Evolutionary conservation across 768 basidiomycete species (phyloP).

Genomic region (Panaeolus papilionaceus): DNA sequence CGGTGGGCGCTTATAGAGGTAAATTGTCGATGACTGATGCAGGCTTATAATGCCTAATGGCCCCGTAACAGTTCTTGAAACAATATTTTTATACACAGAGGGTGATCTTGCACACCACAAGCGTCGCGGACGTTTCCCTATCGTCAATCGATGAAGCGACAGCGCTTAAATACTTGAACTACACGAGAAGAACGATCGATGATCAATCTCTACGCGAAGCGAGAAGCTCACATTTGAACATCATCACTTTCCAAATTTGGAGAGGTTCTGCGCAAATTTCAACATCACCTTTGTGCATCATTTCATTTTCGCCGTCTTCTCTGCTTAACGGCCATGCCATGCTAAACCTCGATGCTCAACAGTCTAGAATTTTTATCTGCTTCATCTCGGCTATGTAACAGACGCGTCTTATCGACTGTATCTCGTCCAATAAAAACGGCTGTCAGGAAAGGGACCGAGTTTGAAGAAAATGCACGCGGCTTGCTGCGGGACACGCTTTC

Average conservation of each 20-base stretch:
- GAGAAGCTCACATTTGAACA: background rate
- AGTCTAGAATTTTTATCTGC: background rate
- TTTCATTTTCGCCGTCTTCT: background rate
- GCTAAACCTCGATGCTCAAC: background rate
- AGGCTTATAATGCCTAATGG: too few relatives aligned
- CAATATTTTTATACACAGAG: too few relatives aligned
- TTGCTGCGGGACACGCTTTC: conserved; percentile 70
- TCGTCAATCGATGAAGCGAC: background rate
- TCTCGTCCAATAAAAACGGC: conserved; percentile 40
- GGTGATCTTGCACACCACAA: too few relatives aligned
- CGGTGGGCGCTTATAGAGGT: too few relatives aligned
- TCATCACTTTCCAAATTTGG: conserved; percentile 1
- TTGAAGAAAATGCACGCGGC: conserved; percentile 71
- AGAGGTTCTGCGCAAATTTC: conserved; percentile 2
- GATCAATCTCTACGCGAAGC: conserved; percentile 8
- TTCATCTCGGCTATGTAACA: conserved; percentile 7
- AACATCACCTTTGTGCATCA: background rate
- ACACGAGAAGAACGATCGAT: conserved; percentile 12
- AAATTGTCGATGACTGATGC: too few relatives aligned
- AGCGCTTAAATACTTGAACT: conserved; percentile 1
- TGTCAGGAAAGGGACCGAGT: conserved; percentile 72
- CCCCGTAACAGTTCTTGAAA: too few relatives aligned
- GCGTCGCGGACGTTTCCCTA: background rate
- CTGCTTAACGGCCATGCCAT: background rate
- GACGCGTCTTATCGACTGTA: background rate